Percentiles rank a stretch among this genome's conserved stretches.
These are phyloP conservation scores for Periconia digitata DNA, from an alignment of 2,329 filamentous ascomycete species.

Conservation along the genomic window DNA sequence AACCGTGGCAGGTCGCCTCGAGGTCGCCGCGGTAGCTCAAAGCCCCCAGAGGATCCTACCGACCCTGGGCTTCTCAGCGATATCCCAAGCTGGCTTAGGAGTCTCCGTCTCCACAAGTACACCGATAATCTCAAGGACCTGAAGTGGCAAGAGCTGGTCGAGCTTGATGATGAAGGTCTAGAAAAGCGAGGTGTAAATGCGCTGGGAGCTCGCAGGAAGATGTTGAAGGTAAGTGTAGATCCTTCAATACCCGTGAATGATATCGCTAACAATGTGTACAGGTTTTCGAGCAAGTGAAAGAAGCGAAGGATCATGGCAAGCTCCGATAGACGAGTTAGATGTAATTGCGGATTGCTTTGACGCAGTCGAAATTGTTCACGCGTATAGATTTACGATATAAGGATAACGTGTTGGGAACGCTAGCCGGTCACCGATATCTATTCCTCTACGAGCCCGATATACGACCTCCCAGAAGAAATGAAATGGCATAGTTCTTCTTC, in stretches of 20 bases:
- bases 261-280: conserved; percentile 43
- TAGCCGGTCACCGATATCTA: conserved; percentile 8
- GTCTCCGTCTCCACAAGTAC: conserved; percentile 95
- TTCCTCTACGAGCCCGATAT: conserved; percentile 2
- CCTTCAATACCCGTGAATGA: neutral
- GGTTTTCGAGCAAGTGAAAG: conserved; percentile 94
- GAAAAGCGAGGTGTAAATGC: conserved; percentile 94
- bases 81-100: conserved; percentile 94
- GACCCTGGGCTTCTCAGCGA: conserved; percentile 88
- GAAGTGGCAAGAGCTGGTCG: conserved; percentile 91
- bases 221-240: conserved; percentile 74
- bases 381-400: conserved; percentile 9
- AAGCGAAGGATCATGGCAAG: conserved; percentile 51
- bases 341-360: neutral
- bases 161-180: conserved; percentile 88
- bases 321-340: conserved; percentile 27
- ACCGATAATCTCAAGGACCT: conserved; percentile 97
- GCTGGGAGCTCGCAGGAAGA: conserved; percentile 90
- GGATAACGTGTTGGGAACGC: conserved; percentile 1
- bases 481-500: conserved; percentile 7
- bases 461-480: conserved; percentile 8
- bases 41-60: conserved; percentile 96
- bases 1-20: conserved; percentile 87
- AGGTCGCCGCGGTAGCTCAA: conserved; percentile 89
- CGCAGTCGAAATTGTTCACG: conserved; percentile 11